Base-by-base conservation (phyloP, 78 protist genomes). In the Planoprotostelium fungivorum region DNA sequence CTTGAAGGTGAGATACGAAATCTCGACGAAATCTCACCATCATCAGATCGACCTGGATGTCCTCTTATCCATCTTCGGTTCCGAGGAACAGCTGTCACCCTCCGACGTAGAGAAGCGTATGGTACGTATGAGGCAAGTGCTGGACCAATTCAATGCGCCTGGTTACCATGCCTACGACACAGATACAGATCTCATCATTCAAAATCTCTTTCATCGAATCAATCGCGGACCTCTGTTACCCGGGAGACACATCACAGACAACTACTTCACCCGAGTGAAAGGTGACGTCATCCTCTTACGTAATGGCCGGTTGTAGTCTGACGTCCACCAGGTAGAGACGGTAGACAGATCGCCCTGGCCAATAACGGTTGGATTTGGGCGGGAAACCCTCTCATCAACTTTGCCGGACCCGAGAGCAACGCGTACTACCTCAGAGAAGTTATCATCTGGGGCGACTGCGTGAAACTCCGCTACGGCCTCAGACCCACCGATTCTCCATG, bases 381-480 rank as follows among this genome's bases (percentile, higher is more conserved):
- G 37, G 89, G 89, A 28, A 91, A 96, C 39, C 97, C 97, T 38
- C 31, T 84, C 0, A 29, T 88, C 34, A 96, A 96, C 90, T 95
- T 94, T 85, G 98, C 96, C 25, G 85, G 90, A 1, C 88, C 85
- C 28, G 89, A 83, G 34, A 86, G 93, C 31, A 23, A 39, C 29
- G 94, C 96, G n/a, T 97, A 97, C 85, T 35, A 95, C 28, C 88
- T 98, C 34, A 91, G 98, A 23, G 98, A 97, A 87, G 97, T 98
- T 0, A 94, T 97, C 39, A 51, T 96, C 34, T 98, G 99, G 99
- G 98, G 98, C 38, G 99, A 97, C 90, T 92, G 97, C 91, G 96
- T 97, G 28, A 98, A 98, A 39, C 88, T 98, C 37, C 93, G 98
- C 35, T 97, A 96, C 89, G 98, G 97, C 28, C 1, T 37, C 28